Evolutionary conservation across 257 asterid species (phyloP).

Genomic region (Przewalskia tangutica): DNA sequence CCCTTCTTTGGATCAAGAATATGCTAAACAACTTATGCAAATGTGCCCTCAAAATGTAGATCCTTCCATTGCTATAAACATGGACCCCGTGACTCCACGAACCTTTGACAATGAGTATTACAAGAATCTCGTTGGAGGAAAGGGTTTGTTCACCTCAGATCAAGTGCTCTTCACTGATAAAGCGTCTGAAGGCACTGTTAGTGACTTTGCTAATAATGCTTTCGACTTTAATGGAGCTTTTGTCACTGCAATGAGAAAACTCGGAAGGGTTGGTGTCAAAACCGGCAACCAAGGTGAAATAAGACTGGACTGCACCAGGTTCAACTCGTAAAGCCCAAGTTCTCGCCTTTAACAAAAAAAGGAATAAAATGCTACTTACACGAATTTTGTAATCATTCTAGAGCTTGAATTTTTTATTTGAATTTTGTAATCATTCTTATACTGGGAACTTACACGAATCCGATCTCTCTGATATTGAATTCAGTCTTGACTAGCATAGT

Average conservation of each 20-base stretch:
- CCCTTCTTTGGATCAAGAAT: constrained; percentile 47
- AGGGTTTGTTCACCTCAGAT: constrained; percentile 67
- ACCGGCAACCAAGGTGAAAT: constrained; percentile 54
- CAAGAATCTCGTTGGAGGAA: constrained; percentile 48
- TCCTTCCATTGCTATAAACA: constrained; percentile 33
- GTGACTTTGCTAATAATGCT: constrained; percentile 39
- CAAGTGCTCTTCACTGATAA: constrained; percentile 51
- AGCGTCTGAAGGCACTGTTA: constrained; percentile 30
- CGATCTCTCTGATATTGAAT: neutral
- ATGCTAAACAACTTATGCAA: constrained; percentile 48
- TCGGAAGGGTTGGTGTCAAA: constrained; percentile 60
- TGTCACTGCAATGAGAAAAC: constrained; percentile 51
- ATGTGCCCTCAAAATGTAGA: constrained; percentile 45
- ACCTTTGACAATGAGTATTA: constrained; percentile 52
- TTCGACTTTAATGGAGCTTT: constrained; percentile 42
- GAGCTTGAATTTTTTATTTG: neutral
- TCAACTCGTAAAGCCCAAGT: constrained; percentile 24
- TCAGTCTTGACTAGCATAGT: neutral
- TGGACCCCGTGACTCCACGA: constrained; percentile 52
- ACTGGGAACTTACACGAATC: neutral
- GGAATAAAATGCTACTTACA: neutral
- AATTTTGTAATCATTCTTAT: neutral
- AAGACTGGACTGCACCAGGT: constrained; percentile 46
- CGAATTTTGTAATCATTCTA: too few species aligned
- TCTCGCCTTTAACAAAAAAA: neutral